These are phyloP conservation scores for Metschnikowia corniflorae DNA, from an alignment of 805 yeast species.

Conservation along the genomic window DNA sequence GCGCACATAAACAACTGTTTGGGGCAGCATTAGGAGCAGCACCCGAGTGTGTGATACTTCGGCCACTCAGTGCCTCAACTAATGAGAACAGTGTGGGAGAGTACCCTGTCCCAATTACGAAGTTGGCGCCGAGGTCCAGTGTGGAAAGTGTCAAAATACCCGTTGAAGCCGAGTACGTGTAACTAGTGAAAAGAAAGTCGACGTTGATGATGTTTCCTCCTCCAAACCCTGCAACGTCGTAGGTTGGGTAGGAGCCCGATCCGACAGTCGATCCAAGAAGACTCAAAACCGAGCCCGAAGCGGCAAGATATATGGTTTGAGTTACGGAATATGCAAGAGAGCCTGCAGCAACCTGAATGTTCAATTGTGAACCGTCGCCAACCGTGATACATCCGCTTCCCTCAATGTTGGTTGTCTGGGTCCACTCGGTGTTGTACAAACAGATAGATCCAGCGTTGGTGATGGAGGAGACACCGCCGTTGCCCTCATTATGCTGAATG, in stretches of 20 bases:
- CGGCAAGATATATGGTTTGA: conserved; percentile 6
- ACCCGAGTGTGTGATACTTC: conserved; percentile 3
- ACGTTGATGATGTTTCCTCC: conserved; percentile 8
- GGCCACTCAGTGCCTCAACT: not conserved
- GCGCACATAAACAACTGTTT: conserved; percentile 1
- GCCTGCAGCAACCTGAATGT: conserved; percentile 4
- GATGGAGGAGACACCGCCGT: conserved; percentile 8
- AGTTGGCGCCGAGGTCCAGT: not conserved
- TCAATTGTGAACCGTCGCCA: not conserved
- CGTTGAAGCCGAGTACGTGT: conserved; percentile 5
- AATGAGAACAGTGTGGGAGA: not conserved
- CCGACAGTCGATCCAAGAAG: conserved; percentile 4
- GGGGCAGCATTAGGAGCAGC: conserved; percentile 6
- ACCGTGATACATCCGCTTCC: conserved; percentile 26
- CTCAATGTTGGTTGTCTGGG: conserved; percentile 19
- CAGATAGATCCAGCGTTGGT: conserved; percentile 28
- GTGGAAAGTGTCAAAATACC: conserved; percentile 10
- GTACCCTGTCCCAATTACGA: conserved; percentile 10
- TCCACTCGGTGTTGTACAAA: conserved; percentile 21
- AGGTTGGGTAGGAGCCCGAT: conserved; percentile 1
- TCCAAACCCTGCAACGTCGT: conserved; percentile 12
- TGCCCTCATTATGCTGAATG: not conserved
- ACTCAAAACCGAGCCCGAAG: conserved; percentile 1
- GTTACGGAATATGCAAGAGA: conserved; percentile 1
- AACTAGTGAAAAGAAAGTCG: conserved; percentile 4